These are phyloP conservation scores for Cladosporium velox DNA, from an alignment of 2,329 filamentous ascomycete genomes.

Conservation along the genomic window DNA sequence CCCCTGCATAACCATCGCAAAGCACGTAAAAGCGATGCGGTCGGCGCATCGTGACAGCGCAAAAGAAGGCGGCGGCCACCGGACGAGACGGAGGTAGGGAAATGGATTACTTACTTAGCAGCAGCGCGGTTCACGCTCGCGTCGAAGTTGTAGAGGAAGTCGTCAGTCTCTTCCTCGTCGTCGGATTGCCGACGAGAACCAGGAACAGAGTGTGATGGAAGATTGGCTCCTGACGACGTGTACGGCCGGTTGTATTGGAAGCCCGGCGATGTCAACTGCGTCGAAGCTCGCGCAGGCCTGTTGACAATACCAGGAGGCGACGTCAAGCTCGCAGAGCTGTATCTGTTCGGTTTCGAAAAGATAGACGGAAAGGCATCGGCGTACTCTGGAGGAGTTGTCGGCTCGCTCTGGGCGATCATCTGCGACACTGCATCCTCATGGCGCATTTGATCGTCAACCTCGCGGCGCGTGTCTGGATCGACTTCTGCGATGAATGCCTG, in stretches of 20 bases:
- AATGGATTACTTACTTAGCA: constrained; percentile 68
- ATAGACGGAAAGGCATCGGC: constrained; percentile 70
- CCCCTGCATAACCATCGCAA: neutral
- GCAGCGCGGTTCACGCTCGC: constrained; percentile 71
- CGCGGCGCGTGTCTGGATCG: constrained; percentile 78
- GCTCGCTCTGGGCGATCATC: constrained; percentile 76
- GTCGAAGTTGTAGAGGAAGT: constrained; percentile 53
- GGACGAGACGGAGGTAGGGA: constrained; percentile 11
- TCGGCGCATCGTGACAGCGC: neutral
- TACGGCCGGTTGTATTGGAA: constrained; percentile 72
- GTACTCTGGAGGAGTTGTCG: constrained; percentile 93
- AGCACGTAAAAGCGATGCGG: constrained; percentile 14
- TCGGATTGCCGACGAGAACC: constrained; percentile 84
- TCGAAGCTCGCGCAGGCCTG: constrained; percentile 44
- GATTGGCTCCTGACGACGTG: constrained; percentile 49
- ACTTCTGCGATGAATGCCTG: constrained; percentile 90
- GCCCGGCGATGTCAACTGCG: constrained; percentile 13
- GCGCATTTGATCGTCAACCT: constrained; percentile 80
- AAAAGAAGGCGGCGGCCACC: neutral
- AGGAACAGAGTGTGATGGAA: constrained; percentile 83
- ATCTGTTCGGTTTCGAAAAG: constrained; percentile 78
- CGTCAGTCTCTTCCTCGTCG: constrained; percentile 83
- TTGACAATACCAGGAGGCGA: constrained; percentile 66
- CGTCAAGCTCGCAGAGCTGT: constrained; percentile 84
- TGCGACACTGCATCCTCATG: constrained; percentile 75